Base-by-base conservation (phyloP, 2,329 filamentous ascomycete species). In the Colletotrichum sp. region DNA sequence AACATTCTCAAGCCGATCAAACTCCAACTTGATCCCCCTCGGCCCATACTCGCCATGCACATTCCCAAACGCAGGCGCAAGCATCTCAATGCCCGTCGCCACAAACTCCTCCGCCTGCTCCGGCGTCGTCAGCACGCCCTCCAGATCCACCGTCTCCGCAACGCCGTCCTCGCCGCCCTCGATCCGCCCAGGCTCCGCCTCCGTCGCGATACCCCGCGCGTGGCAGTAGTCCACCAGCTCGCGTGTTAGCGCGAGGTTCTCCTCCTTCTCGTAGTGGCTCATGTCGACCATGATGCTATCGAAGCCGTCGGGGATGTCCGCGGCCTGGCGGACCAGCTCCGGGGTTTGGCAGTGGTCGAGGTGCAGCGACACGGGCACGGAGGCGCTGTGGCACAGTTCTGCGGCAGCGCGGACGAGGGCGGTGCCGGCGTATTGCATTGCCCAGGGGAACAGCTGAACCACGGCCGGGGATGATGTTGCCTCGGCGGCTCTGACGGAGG, bases 251-350 rank as follows among this genome's bases (percentile, higher is more conserved):
- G 87, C 85, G 52, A 95, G 85, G 80, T 95, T 95, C 85, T 94
- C 93, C 67, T 89, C 92, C 79, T 91, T 92, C 78, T 94, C 92
- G 81, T 93, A 92, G 81, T 95, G 93, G 74, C 88, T 91, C 93
- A 95, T 95, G 83, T 95, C 94, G 1, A 95, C 91, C 93, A 95
- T 95, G 81, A 95, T 94, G 71, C 87, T 89, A 81, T 95, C 93
- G 78, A 95, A 94, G 1, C 58, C 58, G 87, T 87, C 34, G 91
- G 85, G 5, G 86, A 61, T 85, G 73, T 89, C 86, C 0, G 91
- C 91, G 0, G 91, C 91, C 1, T 84, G 85, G 6, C 88, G 87
- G 77, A 94, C 91, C 66, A 91, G 88, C 88, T 30, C 90, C 88
- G 10, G 88, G 88, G 30, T 32, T 79, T 93, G 92, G 7, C 91